Percentiles rank a stretch among this genome's conserved stretches.
These are phyloP conservation scores for Oidium heveae DNA, from an alignment of 2,329 filamentous ascomycete species.

Conservation along the genomic window DNA sequence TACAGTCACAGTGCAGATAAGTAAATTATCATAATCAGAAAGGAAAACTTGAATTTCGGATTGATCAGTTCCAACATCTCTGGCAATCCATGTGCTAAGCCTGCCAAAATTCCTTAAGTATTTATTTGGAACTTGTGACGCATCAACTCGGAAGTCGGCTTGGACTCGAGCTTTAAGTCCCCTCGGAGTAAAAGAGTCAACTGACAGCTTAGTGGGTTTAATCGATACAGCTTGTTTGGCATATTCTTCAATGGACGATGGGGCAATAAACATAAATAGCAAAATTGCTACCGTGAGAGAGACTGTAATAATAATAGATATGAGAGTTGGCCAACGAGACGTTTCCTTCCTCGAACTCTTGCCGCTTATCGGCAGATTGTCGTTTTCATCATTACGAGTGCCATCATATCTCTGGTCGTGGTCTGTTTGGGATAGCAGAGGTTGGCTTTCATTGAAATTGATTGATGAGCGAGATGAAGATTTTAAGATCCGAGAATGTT, in stretches of 20 bases:
- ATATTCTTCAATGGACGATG: constrained; percentile 62
- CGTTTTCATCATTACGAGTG: constrained; percentile 2
- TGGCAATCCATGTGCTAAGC: constrained; percentile 56
- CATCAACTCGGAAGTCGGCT: constrained; percentile 61
- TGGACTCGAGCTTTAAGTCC: constrained; percentile 62
- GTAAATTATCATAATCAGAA: constrained; percentile 54
- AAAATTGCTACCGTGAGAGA: constrained; percentile 41
- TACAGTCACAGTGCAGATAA: constrained; percentile 53
- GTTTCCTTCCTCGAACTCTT: not conserved
- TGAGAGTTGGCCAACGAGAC: constrained; percentile 48
- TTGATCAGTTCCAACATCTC: constrained; percentile 46
- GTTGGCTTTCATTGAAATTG: constrained; percentile 13
- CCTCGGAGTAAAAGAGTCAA: constrained; percentile 58
- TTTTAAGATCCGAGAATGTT: no score
- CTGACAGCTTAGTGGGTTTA: constrained; percentile 58
- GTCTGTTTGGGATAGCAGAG: constrained; percentile 13
- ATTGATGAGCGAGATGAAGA: constrained; percentile 1
- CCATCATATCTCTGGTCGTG: constrained; percentile 12
- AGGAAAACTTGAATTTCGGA: constrained; percentile 54
- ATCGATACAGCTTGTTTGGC: constrained; percentile 61
- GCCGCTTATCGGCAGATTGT: not conserved
- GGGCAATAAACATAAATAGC: constrained; percentile 54
- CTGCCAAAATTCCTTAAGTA: constrained; percentile 51
- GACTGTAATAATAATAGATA: constrained; percentile 45
- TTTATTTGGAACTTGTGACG: constrained; percentile 43